These are phyloP conservation scores for Annulohypoxylon moriforme DNA, from an alignment of 495 filamentous ascomycete species.

Conservation along the genomic window DNA sequence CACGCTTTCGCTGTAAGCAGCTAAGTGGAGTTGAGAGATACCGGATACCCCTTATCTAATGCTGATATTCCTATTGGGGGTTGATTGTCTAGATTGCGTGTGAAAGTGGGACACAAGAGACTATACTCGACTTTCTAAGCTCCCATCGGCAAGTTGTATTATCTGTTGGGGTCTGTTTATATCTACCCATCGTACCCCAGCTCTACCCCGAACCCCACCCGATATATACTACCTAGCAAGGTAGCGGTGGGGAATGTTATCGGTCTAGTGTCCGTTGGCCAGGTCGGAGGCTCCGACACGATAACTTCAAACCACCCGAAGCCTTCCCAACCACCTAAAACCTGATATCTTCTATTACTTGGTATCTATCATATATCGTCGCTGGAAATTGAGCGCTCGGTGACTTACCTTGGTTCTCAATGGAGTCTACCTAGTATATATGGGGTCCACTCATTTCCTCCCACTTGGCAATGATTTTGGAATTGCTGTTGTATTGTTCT, in stretches of 20 bases:
- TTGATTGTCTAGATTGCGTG: not conserved
- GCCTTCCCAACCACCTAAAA: not conserved
- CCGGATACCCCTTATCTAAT: not conserved
- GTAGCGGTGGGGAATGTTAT: not conserved
- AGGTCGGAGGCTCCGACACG: not conserved
- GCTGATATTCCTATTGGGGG: not conserved
- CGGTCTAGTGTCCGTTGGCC: not conserved
- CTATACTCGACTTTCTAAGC: not conserved
- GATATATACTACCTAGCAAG: too few species aligned
- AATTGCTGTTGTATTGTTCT: not conserved
- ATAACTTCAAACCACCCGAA: not conserved
- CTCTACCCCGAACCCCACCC: not conserved
- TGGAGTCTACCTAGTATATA: not conserved
- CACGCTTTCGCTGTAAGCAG: not conserved
- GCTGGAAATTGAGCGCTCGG: not conserved
- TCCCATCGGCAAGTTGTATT: not conserved
- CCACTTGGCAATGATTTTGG: not conserved
- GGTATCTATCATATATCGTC: not conserved
- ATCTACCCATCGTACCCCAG: not conserved
- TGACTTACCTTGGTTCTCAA: not conserved
- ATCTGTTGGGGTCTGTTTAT: not conserved
- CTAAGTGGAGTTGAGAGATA: not conserved
- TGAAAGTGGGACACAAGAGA: not conserved
- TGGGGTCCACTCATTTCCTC: conserved; percentile 4
- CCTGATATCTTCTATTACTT: not conserved